Evolutionary conservation across 2,329 filamentous ascomycete genomes (phyloP).

Genomic region (Colletotrichum orchidophilum): DNA sequence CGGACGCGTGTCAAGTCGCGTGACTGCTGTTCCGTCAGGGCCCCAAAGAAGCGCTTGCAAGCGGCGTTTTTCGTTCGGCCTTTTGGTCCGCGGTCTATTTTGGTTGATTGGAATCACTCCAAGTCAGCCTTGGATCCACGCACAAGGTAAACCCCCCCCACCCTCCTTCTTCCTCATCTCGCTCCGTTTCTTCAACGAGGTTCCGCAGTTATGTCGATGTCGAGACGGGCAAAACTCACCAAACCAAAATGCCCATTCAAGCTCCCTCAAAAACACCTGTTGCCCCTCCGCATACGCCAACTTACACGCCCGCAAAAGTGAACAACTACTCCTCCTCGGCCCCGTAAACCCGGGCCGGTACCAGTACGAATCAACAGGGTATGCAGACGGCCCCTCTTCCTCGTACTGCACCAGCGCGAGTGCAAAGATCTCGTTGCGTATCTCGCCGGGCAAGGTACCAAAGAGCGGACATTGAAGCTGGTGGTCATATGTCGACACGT

Average conservation of each 20-base stretch:
- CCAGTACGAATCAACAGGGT: slow-evolving; percentile 46
- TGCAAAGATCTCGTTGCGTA: slow-evolving; percentile 58
- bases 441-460: slow-evolving; percentile 54
- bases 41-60: not conserved
- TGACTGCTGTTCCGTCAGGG: slow-evolving; percentile 37
- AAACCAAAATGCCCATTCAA: slow-evolving; percentile 29
- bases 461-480: slow-evolving; percentile 42
- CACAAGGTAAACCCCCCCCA: not conserved
- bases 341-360: slow-evolving; percentile 52
- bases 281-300: slow-evolving; percentile 12
- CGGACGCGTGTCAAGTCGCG: slow-evolving; percentile 38
- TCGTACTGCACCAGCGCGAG: slow-evolving; percentile 49
- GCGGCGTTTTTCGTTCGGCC: not conserved
- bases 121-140: not conserved
- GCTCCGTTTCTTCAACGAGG: too few species aligned
- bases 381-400: slow-evolving; percentile 40
- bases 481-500: not conserved
- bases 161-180: too few species aligned
- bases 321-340: slow-evolving; percentile 46
- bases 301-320: slow-evolving; percentile 53
- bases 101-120: too few species aligned
- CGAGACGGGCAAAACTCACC: not conserved
- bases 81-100: slow-evolving; percentile 13
- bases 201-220: too few species aligned
- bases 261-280: slow-evolving; percentile 15